phyloP scores from a whole-genome alignment of 805 yeast species.

The Metschnikowia continentalis region DNA sequence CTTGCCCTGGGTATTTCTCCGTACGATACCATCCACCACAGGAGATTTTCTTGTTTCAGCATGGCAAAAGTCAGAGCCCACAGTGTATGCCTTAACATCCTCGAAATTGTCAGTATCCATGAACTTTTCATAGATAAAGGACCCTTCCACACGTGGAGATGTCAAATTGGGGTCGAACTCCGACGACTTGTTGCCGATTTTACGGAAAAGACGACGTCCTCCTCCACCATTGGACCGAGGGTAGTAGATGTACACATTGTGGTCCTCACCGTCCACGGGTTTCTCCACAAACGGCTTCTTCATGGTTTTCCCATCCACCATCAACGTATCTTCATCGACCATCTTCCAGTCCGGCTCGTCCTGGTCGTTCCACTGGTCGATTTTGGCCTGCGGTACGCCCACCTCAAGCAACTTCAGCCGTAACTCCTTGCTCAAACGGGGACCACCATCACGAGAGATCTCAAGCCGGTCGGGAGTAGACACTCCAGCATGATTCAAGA shows the following conservation, averaged over 20 bases:
- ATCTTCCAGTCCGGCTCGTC: slow-evolving; percentile 80
- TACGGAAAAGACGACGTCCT: slow-evolving; percentile 88
- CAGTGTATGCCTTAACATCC: slow-evolving; percentile 98
- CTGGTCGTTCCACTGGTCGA: slow-evolving; percentile 60
- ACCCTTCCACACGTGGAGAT: slow-evolving; percentile 81
- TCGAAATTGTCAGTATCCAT: slow-evolving; percentile 98
- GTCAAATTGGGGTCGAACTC: slow-evolving; percentile 84
- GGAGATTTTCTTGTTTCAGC: slow-evolving; percentile 99
- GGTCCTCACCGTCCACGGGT: slow-evolving; percentile 99
- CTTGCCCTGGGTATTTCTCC: slow-evolving; percentile 96
- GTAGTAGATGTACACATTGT: slow-evolving; percentile 90
- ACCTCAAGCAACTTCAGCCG: slow-evolving; percentile 41
- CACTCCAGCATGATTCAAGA: slow-evolving; percentile 76
- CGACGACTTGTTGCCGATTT: slow-evolving; percentile 94
- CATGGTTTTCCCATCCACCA: slow-evolving; percentile 67
- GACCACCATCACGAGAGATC: slow-evolving; percentile 96
- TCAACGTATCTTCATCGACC: slow-evolving; percentile 75
- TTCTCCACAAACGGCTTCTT: slow-evolving; percentile 94
- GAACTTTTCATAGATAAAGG: slow-evolving; percentile 87
- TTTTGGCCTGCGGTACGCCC: slow-evolving; percentile 38
- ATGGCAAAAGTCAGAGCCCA: slow-evolving; percentile 86
- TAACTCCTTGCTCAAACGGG: slow-evolving; percentile 63
- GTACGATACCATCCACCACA: slow-evolving; percentile 97
- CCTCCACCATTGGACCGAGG: slow-evolving; percentile 92
- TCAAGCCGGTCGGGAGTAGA: slow-evolving; percentile 87